Evolutionary conservation across 2,329 filamentous ascomycete species (phyloP), one percentile per base, ranked within the genome.

Genomic region (Diaporthe ilicicola): DNA sequence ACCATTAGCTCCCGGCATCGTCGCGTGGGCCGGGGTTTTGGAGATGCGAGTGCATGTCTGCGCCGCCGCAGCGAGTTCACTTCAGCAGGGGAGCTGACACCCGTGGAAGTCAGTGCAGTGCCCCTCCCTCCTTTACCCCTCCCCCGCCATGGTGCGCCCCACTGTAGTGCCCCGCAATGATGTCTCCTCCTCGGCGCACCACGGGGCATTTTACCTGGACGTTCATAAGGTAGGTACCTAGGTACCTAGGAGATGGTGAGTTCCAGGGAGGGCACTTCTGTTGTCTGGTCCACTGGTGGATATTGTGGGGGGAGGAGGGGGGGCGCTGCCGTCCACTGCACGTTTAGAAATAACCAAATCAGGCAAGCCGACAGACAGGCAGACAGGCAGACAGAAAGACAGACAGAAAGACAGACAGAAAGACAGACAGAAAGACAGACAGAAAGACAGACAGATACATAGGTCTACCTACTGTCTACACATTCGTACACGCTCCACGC

Each of bases 91-190:
- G n/a, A n/a, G n/a, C n/a, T n/a, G n/a, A n/a, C n/a, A n/a, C n/a
- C n/a, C n/a, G n/a, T n/a, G n/a, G n/a, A n/a, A n/a, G n/a, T n/a
- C n/a, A n/a, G n/a, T n/a, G n/a, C n/a, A n/a, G n/a, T n/a, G n/a
- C 32, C 32, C 32, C 32, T 34, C 32, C 32, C 32, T 9, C 9
- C 32, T 34, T 34, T n/a, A n/a, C 32, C 32, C 32, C 32, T 34
- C 42, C 59, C 42, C 48, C 59, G 59, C 24, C 27, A 34, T 24
- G 42, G 24, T 34, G 22, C 32, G 37, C 34, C 44, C n/a, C n/a
- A n/a, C n/a, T n/a, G n/a, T 27, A 44, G 59, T 24, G 59, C 59
- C 59, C 59, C 59, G 50, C 59, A 64, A n/a, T n/a, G n/a, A n/a
- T n/a, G 34, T 5, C 44, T 13, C 54, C 55, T 13, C n/a, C 42